Percentiles rank a stretch among this genome's conserved stretches.
These are phyloP conservation scores for Kluyveromyces marxianus DNA, from an alignment of 1,139 yeast species.

Conservation along the genomic window DNA sequence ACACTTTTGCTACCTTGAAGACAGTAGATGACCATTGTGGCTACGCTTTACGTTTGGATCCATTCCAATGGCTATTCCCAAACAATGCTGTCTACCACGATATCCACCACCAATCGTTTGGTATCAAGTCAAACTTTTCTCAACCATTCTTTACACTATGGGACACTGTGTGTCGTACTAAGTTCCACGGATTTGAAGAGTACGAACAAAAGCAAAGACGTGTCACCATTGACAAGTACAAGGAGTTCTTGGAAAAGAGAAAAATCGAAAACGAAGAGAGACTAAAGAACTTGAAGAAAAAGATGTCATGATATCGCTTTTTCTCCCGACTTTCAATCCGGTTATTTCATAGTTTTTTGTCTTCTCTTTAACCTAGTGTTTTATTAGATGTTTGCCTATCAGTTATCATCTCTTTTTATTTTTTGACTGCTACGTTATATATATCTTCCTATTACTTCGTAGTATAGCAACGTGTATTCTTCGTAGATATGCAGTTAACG, in stretches of 20 bases:
- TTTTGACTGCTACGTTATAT: too few relatives aligned
- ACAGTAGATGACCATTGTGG: conserved; percentile 99
- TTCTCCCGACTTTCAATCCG: not conserved
- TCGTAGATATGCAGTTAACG: too few relatives aligned
- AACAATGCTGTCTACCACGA: conserved; percentile 95
- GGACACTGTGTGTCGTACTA: conserved; percentile 70
- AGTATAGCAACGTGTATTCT: too few relatives aligned
- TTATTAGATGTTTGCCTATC: not conserved
- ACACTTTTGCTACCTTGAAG: conserved; percentile 84
- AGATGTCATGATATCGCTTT: not conserved
- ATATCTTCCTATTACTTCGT: too few relatives aligned
- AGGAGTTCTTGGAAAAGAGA: conserved; percentile 48
- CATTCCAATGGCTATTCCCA: conserved; percentile 84
- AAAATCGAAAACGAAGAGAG: conserved; percentile 21
- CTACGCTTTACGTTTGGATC: conserved; percentile 81
- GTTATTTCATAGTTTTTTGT: not conserved
- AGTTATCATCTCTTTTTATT: too few relatives aligned
- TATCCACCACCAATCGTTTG: conserved; percentile 94
- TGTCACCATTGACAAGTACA: conserved; percentile 56
- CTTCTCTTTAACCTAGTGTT: not conserved
- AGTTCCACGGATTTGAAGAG: conserved; percentile 58
- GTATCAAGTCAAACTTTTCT: conserved; percentile 87
- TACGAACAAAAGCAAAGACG: conserved; percentile 50
- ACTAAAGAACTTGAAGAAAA: conserved; percentile 14
- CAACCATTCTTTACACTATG: conserved; percentile 95